Evolutionary conservation across 2,329 filamentous ascomycete genomes (phyloP).

Genomic region (Talaromyces amestolkiae): DNA sequence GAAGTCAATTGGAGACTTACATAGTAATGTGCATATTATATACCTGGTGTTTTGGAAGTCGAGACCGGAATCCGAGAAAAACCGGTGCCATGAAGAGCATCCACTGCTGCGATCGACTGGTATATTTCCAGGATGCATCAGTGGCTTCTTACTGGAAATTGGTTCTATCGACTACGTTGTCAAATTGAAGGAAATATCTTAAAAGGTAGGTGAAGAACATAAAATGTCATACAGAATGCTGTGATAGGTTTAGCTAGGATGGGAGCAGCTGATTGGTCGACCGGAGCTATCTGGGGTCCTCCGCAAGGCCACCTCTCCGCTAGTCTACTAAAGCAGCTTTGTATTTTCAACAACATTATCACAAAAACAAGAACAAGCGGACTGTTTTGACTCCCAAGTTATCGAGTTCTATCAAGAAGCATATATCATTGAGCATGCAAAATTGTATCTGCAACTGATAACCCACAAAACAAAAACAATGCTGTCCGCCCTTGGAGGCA

Average conservation of each 20-base stretch:
- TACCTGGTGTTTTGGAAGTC: not conserved
- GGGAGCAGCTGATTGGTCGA: slow-evolving; percentile 8
- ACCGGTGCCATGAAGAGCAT: not conserved
- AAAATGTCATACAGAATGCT: not conserved
- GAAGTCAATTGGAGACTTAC: not conserved
- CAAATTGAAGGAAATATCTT: not conserved
- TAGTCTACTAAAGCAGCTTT: not conserved
- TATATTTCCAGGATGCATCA: not conserved
- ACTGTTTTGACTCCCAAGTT: not conserved
- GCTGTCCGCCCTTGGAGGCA: slow-evolving; percentile 62
- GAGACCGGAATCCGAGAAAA: not conserved
- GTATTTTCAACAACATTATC: not conserved
- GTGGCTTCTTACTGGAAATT: not conserved
- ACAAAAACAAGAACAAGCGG: not conserved
- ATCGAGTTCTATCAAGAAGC: not conserved
- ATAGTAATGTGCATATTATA: no score
- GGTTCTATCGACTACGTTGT: not conserved
- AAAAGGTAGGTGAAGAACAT: not conserved
- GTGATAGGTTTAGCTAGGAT: not conserved
- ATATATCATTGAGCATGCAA: not conserved
- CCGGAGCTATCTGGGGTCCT: not conserved
- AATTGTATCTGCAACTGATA: not conserved
- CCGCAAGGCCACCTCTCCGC: slow-evolving; percentile 17
- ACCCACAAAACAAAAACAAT: slow-evolving; percentile 45
- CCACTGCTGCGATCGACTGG: not conserved